Conservation (phyloP, 2,329 filamentous ascomycete species). For the Drechslerella stenobrocha region DNA sequence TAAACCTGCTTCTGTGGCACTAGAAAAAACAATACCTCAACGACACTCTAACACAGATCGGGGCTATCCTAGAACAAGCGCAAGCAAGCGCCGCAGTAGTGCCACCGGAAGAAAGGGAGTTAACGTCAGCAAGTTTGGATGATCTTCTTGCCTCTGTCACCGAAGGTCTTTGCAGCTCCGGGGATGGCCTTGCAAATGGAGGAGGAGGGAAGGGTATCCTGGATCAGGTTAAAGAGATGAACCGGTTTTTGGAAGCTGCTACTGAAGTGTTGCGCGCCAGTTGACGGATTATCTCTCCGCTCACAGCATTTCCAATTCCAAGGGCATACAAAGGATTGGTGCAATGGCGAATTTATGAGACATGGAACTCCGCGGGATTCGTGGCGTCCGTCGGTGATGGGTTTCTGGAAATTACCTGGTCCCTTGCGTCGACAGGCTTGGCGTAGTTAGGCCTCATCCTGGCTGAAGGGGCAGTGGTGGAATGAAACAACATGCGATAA, state of each 20-base stretch:
- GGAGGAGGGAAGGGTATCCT: conserved; percentile 29
- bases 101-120: conserved; percentile 20
- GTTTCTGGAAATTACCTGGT: not conserved
- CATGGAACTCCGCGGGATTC: too few species aligned
- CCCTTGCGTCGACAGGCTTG: not conserved
- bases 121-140: conserved; percentile 21
- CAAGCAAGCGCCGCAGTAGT: conserved; percentile 9
- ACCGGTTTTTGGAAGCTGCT: conserved; percentile 39
- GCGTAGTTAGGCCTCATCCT: too few species aligned
- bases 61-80: conserved; percentile 22
- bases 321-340: too few species aligned
- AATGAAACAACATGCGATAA: too few species aligned
- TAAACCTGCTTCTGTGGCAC: conserved; percentile 4
- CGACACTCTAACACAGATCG: conserved; percentile 30
- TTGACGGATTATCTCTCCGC: conserved; percentile 2
- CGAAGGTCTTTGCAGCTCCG: conserved; percentile 15
- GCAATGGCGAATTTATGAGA: too few species aligned
- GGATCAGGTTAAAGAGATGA: conserved; percentile 44
- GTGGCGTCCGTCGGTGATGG: too few species aligned
- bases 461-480: too few species aligned
- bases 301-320: too few species aligned
- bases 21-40: conserved; percentile 47
- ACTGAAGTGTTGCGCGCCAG: conserved; percentile 14
- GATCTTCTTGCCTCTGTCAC: conserved; percentile 27
- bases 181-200: not conserved